phyloP scores from a whole-genome alignment of 345 rosid species.

The Acer negundo region DNA sequence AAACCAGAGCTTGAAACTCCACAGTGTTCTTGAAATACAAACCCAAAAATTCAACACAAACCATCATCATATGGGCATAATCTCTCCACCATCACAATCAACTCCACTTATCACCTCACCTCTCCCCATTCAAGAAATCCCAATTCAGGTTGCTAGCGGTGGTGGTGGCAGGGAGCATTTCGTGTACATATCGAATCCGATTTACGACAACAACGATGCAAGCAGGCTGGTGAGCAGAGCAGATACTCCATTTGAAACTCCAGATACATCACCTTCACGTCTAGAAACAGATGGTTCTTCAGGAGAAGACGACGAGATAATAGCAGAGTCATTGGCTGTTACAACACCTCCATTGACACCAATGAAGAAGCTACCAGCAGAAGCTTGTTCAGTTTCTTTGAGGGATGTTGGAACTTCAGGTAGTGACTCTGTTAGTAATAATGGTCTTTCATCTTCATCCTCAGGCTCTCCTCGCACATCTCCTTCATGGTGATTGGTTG shows the following conservation, averaged over 20 bases:
- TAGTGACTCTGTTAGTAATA: conserved; percentile 56
- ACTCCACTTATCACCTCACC: conserved; percentile 25
- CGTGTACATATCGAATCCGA: conserved; percentile 87
- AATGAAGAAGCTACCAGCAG: conserved; percentile 79
- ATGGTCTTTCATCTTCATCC: conserved; percentile 64
- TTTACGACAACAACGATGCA: conserved; percentile 57
- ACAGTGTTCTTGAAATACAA: conserved; percentile 25
- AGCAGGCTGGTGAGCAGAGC: conserved; percentile 26
- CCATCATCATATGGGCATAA: conserved; percentile 38
- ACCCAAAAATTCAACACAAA: conserved; percentile 29
- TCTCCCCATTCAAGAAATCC: conserved; percentile 33
- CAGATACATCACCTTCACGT: conserved; percentile 76
- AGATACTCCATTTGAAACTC: conserved; percentile 77
- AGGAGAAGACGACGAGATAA: conserved; percentile 50
- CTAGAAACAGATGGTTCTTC: conserved; percentile 51
- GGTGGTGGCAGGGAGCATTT: conserved; percentile 36
- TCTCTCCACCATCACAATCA: conserved; percentile 33
- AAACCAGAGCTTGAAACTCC: conserved; percentile 22
- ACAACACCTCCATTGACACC: conserved; percentile 85
- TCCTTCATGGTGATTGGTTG: conserved; percentile 69
- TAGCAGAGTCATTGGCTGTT: conserved; percentile 23
- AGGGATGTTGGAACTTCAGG: conserved; percentile 55
- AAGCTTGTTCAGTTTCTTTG: conserved; percentile 75
- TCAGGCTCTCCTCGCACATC: conserved; percentile 73
- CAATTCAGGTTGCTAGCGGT: conserved; percentile 14